Percentiles rank a stretch among this genome's conserved stretches.
These are phyloP conservation scores for Tilletia horrida DNA, from an alignment of 1,284 basidiomycete species.

Conservation along the genomic window DNA sequence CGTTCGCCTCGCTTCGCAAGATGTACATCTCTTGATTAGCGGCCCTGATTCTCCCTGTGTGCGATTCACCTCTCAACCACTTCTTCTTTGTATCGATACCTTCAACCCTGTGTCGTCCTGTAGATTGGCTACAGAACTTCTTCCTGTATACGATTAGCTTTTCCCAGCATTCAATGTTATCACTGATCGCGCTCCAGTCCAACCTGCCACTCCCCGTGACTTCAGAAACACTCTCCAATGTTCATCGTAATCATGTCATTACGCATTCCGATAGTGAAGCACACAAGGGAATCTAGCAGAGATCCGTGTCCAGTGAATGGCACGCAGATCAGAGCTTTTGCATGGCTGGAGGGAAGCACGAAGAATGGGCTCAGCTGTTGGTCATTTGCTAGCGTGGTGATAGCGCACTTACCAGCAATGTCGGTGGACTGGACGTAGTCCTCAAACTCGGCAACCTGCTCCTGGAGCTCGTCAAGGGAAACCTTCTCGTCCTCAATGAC, in stretches of 20 bases:
- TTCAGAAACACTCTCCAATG: no score
- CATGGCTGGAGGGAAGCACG: slow-evolving; percentile 34
- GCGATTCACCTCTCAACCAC: no score
- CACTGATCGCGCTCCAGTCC: no score
- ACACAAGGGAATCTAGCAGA: background rate
- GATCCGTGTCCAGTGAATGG: background rate
- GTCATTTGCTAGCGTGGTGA: background rate
- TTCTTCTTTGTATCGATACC: no score
- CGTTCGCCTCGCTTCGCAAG: slow-evolving; percentile 70
- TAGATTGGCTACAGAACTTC: no score
- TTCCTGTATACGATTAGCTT: no score
- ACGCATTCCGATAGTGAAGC: background rate
- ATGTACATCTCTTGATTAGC: slow-evolving; percentile 40
- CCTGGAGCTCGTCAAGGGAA: slow-evolving; percentile 86
- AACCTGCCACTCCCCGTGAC: no score
- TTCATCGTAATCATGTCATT: background rate
- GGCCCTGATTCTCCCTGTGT: no score
- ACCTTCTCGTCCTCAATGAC: slow-evolving; percentile 97
- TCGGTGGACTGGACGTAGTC: slow-evolving; percentile 96
- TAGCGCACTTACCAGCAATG: slow-evolving; percentile 36
- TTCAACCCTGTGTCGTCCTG: no score
- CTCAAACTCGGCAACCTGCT: slow-evolving; percentile 64
- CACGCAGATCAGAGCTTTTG: slow-evolving; percentile 46
- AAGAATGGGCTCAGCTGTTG: background rate
- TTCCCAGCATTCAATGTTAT: no score